These are phyloP conservation scores for Oemleria cerasiformis DNA, from an alignment of 306 rosid species.

Conservation along the genomic window DNA sequence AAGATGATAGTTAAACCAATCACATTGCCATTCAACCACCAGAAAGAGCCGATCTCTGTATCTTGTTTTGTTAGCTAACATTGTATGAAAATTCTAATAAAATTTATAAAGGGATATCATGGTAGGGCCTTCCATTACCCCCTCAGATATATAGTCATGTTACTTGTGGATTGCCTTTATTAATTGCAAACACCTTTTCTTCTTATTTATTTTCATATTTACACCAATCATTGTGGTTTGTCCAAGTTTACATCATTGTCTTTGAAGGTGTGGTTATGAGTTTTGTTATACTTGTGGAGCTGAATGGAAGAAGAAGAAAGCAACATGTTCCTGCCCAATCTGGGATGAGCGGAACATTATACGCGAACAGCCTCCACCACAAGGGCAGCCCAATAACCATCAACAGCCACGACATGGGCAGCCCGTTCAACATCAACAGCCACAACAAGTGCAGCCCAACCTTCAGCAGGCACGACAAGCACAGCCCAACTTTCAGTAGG, in stretches of 20 bases:
- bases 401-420: not conserved
- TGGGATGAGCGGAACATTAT: constrained; percentile 63
- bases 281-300: constrained; percentile 85
- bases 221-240: not conserved
- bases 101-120: not conserved
- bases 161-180: not conserved
- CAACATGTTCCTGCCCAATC: constrained; percentile 69
- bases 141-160: not conserved
- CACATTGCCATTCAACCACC: not conserved
- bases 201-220: not conserved
- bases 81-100: not conserved
- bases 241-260: constrained; percentile 9
- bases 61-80: not conserved
- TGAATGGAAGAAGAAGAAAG: constrained; percentile 66
- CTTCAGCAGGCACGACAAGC: not conserved
- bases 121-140: not conserved
- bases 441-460: not conserved
- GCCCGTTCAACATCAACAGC: not conserved
- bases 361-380: constrained; percentile 19
- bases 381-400: not conserved
- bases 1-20: not conserved
- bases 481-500: not conserved
- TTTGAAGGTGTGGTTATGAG: constrained; percentile 67
- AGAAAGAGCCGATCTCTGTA: not conserved
- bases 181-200: not conserved